Base-by-base conservation (phyloP, 1,284 basidiomycete species). In the Puccinia polysora region DNA sequence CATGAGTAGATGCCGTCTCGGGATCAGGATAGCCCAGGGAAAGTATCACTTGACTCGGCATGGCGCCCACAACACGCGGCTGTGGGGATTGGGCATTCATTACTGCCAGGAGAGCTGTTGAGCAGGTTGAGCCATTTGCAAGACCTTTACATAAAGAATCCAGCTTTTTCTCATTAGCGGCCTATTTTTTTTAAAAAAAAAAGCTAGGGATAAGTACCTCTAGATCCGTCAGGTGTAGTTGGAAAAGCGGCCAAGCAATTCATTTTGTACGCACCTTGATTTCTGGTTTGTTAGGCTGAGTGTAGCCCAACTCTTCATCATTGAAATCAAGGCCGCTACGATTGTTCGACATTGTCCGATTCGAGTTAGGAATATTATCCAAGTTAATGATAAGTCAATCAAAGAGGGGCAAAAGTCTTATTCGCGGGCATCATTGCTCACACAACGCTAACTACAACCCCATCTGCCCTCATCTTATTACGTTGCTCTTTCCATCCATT, bases 251-350 rank as follows among this genome's bases (percentile, higher is more conserved):
- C 7, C 20, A 8, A 10, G 4, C 34, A 30, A 47, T 52, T 30
- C 34, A 30, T 6, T 49, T 34, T 2, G 30, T 18, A 58, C 55
- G 49, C 1, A 50, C 67, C 56, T 70, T 70, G 45, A 23, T 50
- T 60, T 70, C 67, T 43, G 67, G 47, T 56, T 70, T 70, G 30
- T 60, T 58, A 20, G 55, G 56, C 20, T 70, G 34, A 15, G 60
- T 25, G 32, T 60, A 70, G 6, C 67, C 67, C 2, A 52, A 1
- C 7, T 60, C 30, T n/a, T 40, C 25, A 28, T 70, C 67, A 32
- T 60, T 45, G 40, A 70, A 70, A 47, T 70, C 67, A 40, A 70
- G 10, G 20, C 67, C 67, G 14, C 67, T 70, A 32, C 15, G 8
- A 65, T n/a, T 32, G 28, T 34, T 36, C 15, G 18, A 36, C 7